Percentiles rank a stretch among this genome's conserved stretches.
Evolutionary conservation across 768 basidiomycete species (phyloP).

Genomic region (Cystofilobasidium macerans): DNA sequence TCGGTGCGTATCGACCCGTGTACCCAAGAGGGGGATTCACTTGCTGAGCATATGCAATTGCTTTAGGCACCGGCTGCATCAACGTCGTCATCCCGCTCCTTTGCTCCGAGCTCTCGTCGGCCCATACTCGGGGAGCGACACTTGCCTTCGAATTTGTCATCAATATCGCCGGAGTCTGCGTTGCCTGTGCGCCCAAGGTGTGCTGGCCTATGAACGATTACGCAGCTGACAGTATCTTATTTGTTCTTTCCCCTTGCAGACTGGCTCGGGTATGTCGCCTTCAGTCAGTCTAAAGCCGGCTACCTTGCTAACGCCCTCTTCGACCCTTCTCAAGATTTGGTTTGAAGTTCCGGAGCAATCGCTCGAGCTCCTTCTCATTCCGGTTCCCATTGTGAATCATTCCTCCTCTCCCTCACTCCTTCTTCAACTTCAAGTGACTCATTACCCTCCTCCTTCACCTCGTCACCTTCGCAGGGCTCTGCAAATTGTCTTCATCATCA

Average conservation of each 20-base stretch:
- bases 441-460: background rate
- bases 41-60: no score
- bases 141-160: conserved; percentile 30
- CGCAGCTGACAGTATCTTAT: no score
- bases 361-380: conserved; percentile 26
- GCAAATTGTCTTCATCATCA: conserved; percentile 30
- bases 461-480: conserved; percentile 26
- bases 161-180: conserved; percentile 15
- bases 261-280: no score
- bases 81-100: conserved; percentile 34
- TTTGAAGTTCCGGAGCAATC: conserved; percentile 20
- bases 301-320: background rate
- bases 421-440: background rate
- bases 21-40: no score
- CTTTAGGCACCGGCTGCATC: conserved; percentile 26
- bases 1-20: no score
- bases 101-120: conserved; percentile 29
- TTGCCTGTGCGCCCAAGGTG: conserved; percentile 1
- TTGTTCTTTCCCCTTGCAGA: no score
- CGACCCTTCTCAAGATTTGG: conserved; percentile 6
- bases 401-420: background rate
- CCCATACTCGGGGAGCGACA: conserved; percentile 29
- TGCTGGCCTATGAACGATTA: no score
- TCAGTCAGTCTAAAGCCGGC: no score
- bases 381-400: conserved; percentile 25